Conservation (phyloP, 257 asterid species). For the Solanum lignicaule region DNA sequence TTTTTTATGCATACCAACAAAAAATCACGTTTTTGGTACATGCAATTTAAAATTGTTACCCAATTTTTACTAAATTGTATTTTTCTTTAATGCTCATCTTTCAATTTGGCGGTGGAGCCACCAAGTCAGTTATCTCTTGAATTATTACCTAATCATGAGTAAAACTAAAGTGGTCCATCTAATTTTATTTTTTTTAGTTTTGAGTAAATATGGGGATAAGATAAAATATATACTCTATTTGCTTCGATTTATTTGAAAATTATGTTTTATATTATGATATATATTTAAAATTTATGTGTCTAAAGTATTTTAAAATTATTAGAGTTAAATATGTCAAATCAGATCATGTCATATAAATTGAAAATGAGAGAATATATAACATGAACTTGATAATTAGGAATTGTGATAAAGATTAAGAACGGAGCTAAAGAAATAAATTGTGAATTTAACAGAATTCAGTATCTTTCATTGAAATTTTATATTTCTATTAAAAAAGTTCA, state of each 20-base stretch:
- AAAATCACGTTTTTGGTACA: not conserved
- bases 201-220: not conserved
- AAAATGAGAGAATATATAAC: not conserved
- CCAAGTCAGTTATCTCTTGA: not conserved
- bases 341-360: not conserved
- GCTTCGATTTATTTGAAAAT: not conserved
- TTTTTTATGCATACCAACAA: not conserved
- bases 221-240: not conserved
- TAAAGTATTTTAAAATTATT: no score
- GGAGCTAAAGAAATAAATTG: fast-evolving
- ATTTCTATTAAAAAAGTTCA: no score
- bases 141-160: not conserved
- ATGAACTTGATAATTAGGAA: not conserved
- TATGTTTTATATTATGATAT: no score
- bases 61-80: no score
- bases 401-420: not conserved
- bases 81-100: not conserved
- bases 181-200: no score
- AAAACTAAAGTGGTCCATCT: not conserved
- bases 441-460: no score
- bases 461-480: no score
- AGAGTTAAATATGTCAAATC: no score
- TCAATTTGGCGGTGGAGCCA: not conserved
- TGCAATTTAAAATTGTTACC: not conserved
- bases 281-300: no score